A percentile compares a stretch with the other conserved stretches of the same genome.
phyloP scores from a whole-genome alignment of 768 basidiomycete genomes.

The Kwoniella europaea region DNA sequence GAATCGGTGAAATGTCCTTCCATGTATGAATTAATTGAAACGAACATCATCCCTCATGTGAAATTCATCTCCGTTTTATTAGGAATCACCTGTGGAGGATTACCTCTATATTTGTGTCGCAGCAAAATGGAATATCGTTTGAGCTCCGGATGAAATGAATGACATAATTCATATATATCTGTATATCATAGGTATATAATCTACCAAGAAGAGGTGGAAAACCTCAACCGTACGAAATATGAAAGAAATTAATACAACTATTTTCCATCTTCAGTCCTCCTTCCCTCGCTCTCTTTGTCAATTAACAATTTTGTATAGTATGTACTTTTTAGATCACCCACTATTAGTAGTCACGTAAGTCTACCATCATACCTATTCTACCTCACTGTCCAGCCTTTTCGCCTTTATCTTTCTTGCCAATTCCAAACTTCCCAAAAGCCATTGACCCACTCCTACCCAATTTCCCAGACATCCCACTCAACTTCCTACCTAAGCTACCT shows the following conservation, averaged over 20 bases:
- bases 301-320: too few species aligned
- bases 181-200: not conserved
- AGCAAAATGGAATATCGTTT: too few species aligned
- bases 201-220: not conserved
- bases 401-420: constrained; percentile 52
- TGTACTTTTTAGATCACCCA: too few species aligned
- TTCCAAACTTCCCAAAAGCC: constrained; percentile 47
- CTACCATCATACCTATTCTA: too few species aligned
- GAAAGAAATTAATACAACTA: not conserved
- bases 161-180: not conserved
- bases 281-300: not conserved
- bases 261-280: not conserved
- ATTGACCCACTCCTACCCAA: constrained; percentile 44
- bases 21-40: too few species aligned
- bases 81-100: too few species aligned
- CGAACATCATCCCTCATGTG: too few species aligned
- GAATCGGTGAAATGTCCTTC: too few species aligned
- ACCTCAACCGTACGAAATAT: not conserved
- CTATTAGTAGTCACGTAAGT: too few species aligned
- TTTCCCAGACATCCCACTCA: constrained; percentile 35
- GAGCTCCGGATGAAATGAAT: not conserved
- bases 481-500: constrained; percentile 38
- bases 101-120: too few species aligned
- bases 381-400: constrained; percentile 11
- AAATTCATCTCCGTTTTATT: too few species aligned